These are phyloP conservation scores for Ophiocordyceps robertsii DNA, from an alignment of 2,329 filamentous ascomycete genomes.

Conservation along the genomic window DNA sequence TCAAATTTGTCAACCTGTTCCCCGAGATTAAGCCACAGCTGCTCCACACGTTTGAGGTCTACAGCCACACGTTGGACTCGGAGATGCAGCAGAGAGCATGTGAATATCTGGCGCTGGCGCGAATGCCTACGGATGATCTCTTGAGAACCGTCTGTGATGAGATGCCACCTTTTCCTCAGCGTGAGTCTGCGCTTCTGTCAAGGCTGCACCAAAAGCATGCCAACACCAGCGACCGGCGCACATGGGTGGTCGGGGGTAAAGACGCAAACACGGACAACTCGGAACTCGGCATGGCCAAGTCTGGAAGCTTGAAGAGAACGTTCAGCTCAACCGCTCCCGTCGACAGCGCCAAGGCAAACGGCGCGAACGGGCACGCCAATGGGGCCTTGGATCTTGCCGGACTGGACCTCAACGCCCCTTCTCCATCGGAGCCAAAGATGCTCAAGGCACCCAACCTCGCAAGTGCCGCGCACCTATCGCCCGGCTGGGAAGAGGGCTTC, in stretches of 20 bases:
- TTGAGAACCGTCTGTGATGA: slow-evolving; percentile 91
- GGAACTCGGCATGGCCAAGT: slow-evolving; percentile 70
- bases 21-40: slow-evolving; percentile 97
- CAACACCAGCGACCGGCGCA: slow-evolving; percentile 85
- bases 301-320: slow-evolving; percentile 70
- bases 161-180: slow-evolving; percentile 95
- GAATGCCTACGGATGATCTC: slow-evolving; percentile 76
- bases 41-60: slow-evolving; percentile 76
- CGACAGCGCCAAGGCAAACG: slow-evolving; percentile 33
- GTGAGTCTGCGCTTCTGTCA: slow-evolving; percentile 82
- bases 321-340: slow-evolving; percentile 51
- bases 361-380: slow-evolving; percentile 36
- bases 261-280: slow-evolving; percentile 74
- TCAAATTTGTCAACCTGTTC: slow-evolving; percentile 97
- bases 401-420: slow-evolving; percentile 59
- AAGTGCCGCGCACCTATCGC: slow-evolving; percentile 81
- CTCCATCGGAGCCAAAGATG: slow-evolving; percentile 41
- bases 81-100: slow-evolving; percentile 94
- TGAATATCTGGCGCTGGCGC: slow-evolving; percentile 82
- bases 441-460: slow-evolving; percentile 70
- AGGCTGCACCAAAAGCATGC: slow-evolving; percentile 89
- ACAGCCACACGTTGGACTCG: slow-evolving; percentile 88
- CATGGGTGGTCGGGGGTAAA: slow-evolving; percentile 96
- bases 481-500: slow-evolving; percentile 87
- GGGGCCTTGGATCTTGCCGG: slow-evolving; percentile 59